Evolutionary conservation across 169 alveolate genomes (phyloP), one percentile per base, ranked within the genome.

Genomic region (Plasmodium billcollinsi): DNA sequence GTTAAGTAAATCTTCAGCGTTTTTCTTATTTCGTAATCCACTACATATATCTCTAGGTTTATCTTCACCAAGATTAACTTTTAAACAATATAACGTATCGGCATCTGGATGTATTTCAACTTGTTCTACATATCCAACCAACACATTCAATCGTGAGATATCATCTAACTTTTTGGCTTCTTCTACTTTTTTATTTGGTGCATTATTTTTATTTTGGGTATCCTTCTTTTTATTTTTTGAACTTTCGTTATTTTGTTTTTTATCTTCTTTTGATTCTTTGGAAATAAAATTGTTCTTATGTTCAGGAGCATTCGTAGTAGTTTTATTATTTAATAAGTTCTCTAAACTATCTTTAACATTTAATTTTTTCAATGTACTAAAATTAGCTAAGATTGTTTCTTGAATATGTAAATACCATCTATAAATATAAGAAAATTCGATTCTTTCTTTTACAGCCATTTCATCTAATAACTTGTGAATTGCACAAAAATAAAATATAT

Each of bases 51-150:
- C 93, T 26, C 96, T 88, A 58, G 91, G 49, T 65, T 94, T 93
- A 15, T 91, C 88, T 52, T 93, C 93, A 14, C 95, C 96, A 14
- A 94, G 65, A 74, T 94, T 95, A 49, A 94, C 73, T 86, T 89
- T 94, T 58, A 94, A 92, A 73, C 96, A 94, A 58, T 91, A 94
- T 26, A 94, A 74, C 93, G 92, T 88, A 74, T 94, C 96, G 1
- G 96, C 96, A 49, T 91, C 96, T 18, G 94, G 94, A 59, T 94
- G 96, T 52, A 90, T 89, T 74, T 92, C 93, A n/a, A 94, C 93
- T 6, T 93, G 76, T 78, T 67, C 89, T 5, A 94, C 92, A 67
- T 74, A 86, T 6, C 96, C 96, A 20, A 94, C 95, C 50, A 73
- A 52, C 20, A 94, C 88, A 70, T 94, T 59, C 78, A 88, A 78